These are phyloP conservation scores for Kodamaea kaohsiungensis DNA, from an alignment of 805 yeast species.

Conservation along the genomic window DNA sequence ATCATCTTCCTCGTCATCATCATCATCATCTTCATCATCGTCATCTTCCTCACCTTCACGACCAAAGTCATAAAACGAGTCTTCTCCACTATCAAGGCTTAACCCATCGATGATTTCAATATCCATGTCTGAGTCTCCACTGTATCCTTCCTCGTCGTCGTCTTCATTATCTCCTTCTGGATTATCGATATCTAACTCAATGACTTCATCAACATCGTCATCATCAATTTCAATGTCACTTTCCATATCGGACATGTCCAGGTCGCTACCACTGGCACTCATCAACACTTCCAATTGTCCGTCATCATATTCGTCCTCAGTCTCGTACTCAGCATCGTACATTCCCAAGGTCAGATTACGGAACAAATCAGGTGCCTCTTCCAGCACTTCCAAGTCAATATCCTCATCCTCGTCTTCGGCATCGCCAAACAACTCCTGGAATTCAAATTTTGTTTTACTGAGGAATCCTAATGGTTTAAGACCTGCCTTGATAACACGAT, in stretches of 20 bases:
- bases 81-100: slow-evolving; percentile 31
- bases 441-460: slow-evolving; percentile 56
- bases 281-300: slow-evolving; percentile 4
- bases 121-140: slow-evolving; percentile 28
- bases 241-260: slow-evolving; percentile 23
- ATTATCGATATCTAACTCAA: slow-evolving; percentile 11
- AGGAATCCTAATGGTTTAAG: slow-evolving; percentile 59
- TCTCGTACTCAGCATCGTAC: slow-evolving; percentile 81
- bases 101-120: slow-evolving; percentile 38
- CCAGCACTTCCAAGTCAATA: slow-evolving; percentile 52
- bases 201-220: slow-evolving; percentile 11
- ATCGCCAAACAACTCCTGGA: slow-evolving; percentile 57
- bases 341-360: slow-evolving; percentile 90
- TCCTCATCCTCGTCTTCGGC: slow-evolving; percentile 52
- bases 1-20: not conserved
- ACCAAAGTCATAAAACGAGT: slow-evolving; percentile 18
- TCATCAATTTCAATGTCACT: slow-evolving; percentile 18
- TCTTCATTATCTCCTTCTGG: slow-evolving; percentile 19
- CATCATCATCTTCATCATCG: slow-evolving; percentile 17
- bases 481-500: slow-evolving; percentile 56
- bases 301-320: slow-evolving; percentile 44
- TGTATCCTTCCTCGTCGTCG: slow-evolving; percentile 46
- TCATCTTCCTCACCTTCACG: slow-evolving; percentile 16
- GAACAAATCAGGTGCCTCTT: slow-evolving; percentile 79
- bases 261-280: slow-evolving; percentile 42